A percentile compares a stretch with the other conserved stretches of the same genome.
These are phyloP conservation scores for Schwanniomyces sp. DNA, from an alignment of 805 yeast species.

Conservation along the genomic window DNA sequence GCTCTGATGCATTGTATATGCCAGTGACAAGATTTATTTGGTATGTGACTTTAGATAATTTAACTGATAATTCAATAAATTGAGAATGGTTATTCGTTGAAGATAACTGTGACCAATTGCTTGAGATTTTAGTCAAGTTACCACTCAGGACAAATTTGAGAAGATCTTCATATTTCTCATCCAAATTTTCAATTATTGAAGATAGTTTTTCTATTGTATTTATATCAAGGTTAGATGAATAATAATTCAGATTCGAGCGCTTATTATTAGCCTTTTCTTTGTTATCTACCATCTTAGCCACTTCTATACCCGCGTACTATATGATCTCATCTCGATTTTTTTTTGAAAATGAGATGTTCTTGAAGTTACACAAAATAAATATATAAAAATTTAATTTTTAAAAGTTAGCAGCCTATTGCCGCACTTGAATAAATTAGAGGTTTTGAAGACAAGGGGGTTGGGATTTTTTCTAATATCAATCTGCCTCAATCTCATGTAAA, in stretches of 20 bases:
- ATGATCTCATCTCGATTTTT: slow-evolving; percentile 2
- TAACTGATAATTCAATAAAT: slow-evolving; percentile 44
- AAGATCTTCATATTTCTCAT: slow-evolving; percentile 11
- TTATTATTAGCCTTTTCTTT: neutral
- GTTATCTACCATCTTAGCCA: neutral
- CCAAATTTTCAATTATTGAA: slow-evolving; percentile 1
- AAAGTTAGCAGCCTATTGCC: too few species aligned
- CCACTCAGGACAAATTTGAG: slow-evolving; percentile 25
- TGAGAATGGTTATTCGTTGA: slow-evolving; percentile 52
- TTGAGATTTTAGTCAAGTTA: slow-evolving; percentile 31
- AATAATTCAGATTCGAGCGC: neutral
- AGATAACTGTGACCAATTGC: slow-evolving; percentile 43
- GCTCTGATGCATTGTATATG: neutral
- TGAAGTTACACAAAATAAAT: slow-evolving; percentile 1
- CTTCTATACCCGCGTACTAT: neutral
- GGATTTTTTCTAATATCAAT: neutral
- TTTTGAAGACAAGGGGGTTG: neutral
- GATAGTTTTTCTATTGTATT: slow-evolving; percentile 8
- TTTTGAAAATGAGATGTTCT: neutral
- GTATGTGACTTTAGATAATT: slow-evolving; percentile 32
- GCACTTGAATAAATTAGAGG: neutral
- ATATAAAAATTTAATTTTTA: neutral
- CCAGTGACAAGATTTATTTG: slow-evolving; percentile 9
- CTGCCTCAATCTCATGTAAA: too few species aligned
- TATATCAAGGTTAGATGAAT: slow-evolving; percentile 11